Conservation (phyloP, 1,284 basidiomycete genomes). For the Cutaneotrichosporon cavernicola region DNA sequence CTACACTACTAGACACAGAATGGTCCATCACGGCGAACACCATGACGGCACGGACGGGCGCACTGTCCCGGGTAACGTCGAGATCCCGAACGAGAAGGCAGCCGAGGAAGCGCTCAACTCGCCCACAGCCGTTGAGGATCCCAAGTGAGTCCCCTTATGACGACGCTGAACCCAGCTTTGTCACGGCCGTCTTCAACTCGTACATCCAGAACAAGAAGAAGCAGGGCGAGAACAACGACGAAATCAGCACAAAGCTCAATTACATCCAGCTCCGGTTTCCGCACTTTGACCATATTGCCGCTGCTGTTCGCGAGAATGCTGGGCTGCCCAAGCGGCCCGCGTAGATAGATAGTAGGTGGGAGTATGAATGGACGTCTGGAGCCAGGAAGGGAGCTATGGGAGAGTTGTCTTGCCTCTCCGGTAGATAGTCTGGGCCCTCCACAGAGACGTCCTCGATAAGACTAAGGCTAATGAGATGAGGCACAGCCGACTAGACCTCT, state of each 20-base stretch:
- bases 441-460: too few relatives aligned
- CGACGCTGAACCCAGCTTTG: constrained; percentile 14
- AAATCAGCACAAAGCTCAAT: constrained; percentile 21
- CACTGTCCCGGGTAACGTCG: constrained; percentile 12
- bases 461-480: too few relatives aligned
- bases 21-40: constrained; percentile 26
- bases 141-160: constrained; percentile 11
- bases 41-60: constrained; percentile 18
- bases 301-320: constrained; percentile 15
- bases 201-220: constrained; percentile 26
- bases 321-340: constrained; percentile 13
- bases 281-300: constrained; percentile 14
- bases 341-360: not conserved
- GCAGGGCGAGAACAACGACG: constrained; percentile 19
- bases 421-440: too few relatives aligned
- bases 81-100: constrained; percentile 20
- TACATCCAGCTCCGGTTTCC: constrained; percentile 17
- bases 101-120: constrained; percentile 22
- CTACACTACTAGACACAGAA: constrained; percentile 3
- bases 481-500: too few relatives aligned
- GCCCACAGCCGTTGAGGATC: constrained; percentile 21
- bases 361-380: not conserved
- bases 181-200: constrained; percentile 17
- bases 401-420: not conserved
- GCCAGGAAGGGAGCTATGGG: not conserved